Evolutionary conservation across 768 basidiomycete species (phyloP).

Genomic region (Termitomyces sp.): DNA sequence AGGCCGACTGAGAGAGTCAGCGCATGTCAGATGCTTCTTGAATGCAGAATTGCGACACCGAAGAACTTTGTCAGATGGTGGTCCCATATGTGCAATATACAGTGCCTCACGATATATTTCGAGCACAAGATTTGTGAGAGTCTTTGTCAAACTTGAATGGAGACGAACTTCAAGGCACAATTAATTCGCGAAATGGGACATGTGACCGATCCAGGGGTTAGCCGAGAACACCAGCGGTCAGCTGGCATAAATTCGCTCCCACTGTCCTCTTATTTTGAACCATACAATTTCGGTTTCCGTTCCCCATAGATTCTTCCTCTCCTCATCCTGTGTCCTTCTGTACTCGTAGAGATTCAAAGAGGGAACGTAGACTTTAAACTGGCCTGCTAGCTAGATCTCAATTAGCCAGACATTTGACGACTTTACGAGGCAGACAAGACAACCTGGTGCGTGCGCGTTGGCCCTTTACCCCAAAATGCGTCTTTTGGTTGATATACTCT

Average conservation of each 20-base stretch:
- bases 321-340: slow-evolving; percentile 10
- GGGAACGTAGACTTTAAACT: slow-evolving; percentile 8
- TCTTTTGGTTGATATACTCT: background rate
- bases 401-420: slow-evolving; percentile 12
- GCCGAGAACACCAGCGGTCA: slow-evolving; percentile 15
- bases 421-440: slow-evolving; percentile 7
- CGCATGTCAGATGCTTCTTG: slow-evolving; percentile 2
- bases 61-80: slow-evolving; percentile 6
- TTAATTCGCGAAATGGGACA: slow-evolving; percentile 11
- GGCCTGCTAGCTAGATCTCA: slow-evolving; percentile 13
- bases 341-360: slow-evolving; percentile 13
- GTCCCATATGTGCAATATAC: background rate
- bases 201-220: slow-evolving; percentile 23
- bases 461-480: background rate
- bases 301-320: slow-evolving; percentile 17
- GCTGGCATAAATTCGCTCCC: slow-evolving; percentile 20
- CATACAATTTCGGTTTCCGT: slow-evolving; percentile 11
- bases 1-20: background rate
- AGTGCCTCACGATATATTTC: background rate
- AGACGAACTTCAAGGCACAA: background rate
- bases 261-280: slow-evolving; percentile 16
- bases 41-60: background rate
- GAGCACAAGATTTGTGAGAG: background rate
- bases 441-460: slow-evolving; percentile 11
- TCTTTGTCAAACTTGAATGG: background rate